Evolutionary conservation across 2,329 filamentous ascomycete genomes (phyloP).

Genomic region (Neofusicoccum ribis): DNA sequence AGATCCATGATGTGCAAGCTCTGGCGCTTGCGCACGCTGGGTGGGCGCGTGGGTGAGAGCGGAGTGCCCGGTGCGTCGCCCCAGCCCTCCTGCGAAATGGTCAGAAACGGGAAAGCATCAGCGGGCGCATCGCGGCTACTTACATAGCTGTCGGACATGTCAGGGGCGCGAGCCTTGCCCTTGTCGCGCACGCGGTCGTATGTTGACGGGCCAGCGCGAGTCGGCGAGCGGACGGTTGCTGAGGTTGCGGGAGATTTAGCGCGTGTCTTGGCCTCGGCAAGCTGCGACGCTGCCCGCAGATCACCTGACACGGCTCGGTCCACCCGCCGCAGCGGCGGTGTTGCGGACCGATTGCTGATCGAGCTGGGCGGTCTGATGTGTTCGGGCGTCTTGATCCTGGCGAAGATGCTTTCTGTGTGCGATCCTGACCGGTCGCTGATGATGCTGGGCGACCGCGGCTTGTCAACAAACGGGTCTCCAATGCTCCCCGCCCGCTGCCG

Average conservation of each 20-base stretch:
- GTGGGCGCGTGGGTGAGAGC: conserved; percentile 87
- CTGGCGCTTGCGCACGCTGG: conserved; percentile 93
- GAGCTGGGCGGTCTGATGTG: conserved; percentile 63
- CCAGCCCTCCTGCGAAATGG: conserved; percentile 74
- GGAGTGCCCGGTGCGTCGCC: conserved; percentile 89
- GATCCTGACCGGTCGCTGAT: conserved; percentile 45
- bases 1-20: conserved; percentile 95
- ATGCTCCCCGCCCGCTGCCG: conserved; percentile 3
- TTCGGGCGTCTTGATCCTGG: conserved; percentile 43
- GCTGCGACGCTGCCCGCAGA: conserved; percentile 68
- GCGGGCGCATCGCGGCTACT: conserved; percentile 47
- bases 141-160: conserved; percentile 92
- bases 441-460: conserved; percentile 40
- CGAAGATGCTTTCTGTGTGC: conserved; percentile 33
- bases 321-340: conserved; percentile 70
- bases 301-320: conserved; percentile 72
- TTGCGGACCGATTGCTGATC: conserved; percentile 57
- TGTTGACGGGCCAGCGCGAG: conserved; percentile 51
- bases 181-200: conserved; percentile 81
- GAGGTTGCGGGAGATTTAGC: conserved; percentile 27
- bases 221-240: conserved; percentile 37
- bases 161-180: conserved; percentile 71
- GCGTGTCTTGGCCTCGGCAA: conserved; percentile 45
- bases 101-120: conserved; percentile 11
- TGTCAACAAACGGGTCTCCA: conserved; percentile 29